Evolutionary conservation across 2,329 filamentous ascomycete species (phyloP).

Genomic region (Aspergillus ruber): DNA sequence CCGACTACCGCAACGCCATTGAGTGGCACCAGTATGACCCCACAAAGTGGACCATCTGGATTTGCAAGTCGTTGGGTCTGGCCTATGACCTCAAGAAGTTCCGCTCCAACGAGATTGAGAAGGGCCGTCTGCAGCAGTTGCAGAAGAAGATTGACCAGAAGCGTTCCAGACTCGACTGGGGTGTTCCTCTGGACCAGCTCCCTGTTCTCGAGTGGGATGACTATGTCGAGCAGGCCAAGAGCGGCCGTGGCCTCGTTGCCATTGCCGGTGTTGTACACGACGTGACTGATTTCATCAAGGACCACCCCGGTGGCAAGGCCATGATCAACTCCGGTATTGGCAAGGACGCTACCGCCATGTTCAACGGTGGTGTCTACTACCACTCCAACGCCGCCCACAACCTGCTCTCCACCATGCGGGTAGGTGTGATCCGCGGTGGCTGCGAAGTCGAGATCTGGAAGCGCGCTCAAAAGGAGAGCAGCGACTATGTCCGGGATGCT

Average conservation of each 20-base stretch:
- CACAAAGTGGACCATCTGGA: conserved; percentile 83
- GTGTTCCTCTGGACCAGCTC: conserved; percentile 74
- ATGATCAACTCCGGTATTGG: conserved; percentile 76
- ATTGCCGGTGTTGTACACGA: conserved; percentile 84
- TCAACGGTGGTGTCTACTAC: conserved; percentile 85
- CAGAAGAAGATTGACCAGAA: conserved; percentile 93
- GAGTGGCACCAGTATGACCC: conserved; percentile 89
- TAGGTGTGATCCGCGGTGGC: conserved; percentile 78
- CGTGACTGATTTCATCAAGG: conserved; percentile 75
- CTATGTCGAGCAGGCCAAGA: conserved; percentile 70
- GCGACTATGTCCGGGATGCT: conserved; percentile 72
- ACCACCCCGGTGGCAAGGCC: conserved; percentile 84
- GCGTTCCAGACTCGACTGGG: conserved; percentile 77
- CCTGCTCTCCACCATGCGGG: conserved; percentile 77
- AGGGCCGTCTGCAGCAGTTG: conserved; percentile 78
- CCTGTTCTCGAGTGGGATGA: conserved; percentile 84
- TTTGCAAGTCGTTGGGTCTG: conserved; percentile 76
- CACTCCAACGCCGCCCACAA: conserved; percentile 90
- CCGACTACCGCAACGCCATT: conserved; percentile 87
- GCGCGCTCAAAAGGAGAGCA: conserved; percentile 71
- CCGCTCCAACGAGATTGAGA: conserved; percentile 86
- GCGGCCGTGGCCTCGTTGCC: conserved; percentile 68
- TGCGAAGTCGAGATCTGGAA: conserved; percentile 94
- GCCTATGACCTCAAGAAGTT: conserved; percentile 87
- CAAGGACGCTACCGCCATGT: conserved; percentile 84